These are phyloP conservation scores for Clonostachys solani DNA, from an alignment of 2,329 filamentous ascomycete species.

Conservation along the genomic window DNA sequence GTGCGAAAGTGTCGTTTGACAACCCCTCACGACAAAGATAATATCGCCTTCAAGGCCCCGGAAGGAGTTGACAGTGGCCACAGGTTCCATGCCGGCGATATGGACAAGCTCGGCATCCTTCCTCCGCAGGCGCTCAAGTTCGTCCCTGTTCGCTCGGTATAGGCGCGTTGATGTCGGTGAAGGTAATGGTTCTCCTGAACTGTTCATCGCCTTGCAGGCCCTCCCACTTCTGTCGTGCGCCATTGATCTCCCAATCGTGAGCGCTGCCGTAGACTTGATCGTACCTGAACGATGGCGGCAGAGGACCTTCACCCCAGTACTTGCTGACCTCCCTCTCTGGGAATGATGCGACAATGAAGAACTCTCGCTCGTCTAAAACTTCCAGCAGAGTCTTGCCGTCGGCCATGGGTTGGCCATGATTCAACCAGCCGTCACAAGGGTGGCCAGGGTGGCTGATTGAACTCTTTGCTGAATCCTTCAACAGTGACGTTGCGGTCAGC, in stretches of 20 bases:
- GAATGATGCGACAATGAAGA: no score
- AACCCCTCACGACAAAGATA: not conserved
- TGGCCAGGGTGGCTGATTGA: no score
- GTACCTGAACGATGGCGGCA: not conserved
- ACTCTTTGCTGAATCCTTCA: no score
- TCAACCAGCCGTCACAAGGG: no score
- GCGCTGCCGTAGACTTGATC: not conserved
- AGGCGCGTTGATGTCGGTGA: no score
- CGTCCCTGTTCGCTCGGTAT: not conserved
- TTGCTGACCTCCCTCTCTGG: no score
- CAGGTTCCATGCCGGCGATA: not conserved
- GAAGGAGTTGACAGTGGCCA: constrained; percentile 1
- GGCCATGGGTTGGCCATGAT: no score
- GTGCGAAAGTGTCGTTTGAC: no score
- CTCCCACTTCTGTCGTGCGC: not conserved
- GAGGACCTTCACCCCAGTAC: not conserved
- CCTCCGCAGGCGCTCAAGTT: not conserved
- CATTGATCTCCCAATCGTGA: no score
- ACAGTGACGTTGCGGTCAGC: constrained; percentile 13
- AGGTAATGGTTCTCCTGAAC: not conserved
- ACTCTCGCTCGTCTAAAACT: no score
- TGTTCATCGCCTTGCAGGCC: not conserved
- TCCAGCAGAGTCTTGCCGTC: no score
- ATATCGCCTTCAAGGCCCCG: not conserved
- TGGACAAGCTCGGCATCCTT: not conserved